A percentile compares a stretch with the other conserved stretches of the same genome.
These are phyloP conservation scores for Eucalyptus grandis DNA, from an alignment of 345 rosid species.

Conservation along the genomic window DNA sequence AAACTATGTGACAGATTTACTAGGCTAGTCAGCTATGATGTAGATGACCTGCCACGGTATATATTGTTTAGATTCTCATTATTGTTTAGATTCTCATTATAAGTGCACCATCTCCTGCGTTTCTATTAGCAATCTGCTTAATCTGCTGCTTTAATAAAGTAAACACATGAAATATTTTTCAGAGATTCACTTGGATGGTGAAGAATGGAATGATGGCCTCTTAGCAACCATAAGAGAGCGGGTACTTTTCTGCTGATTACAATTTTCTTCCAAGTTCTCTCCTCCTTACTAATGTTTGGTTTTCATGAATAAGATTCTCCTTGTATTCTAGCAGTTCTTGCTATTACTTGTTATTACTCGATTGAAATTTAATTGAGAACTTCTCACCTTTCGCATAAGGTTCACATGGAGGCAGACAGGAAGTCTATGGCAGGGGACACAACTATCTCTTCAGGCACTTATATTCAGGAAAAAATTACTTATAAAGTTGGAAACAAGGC, in stretches of 20 bases:
- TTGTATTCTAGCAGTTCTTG: not conserved
- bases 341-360: not conserved
- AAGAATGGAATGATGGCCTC: conserved; percentile 92
- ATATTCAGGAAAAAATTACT: conserved; percentile 52
- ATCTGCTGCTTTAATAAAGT: not conserved
- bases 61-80: not conserved
- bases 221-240: conserved; percentile 86
- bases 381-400: conserved; percentile 21
- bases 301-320: not conserved
- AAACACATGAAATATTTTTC: not conserved
- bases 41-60: not conserved
- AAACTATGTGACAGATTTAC: not conserved
- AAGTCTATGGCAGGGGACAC: conserved; percentile 51
- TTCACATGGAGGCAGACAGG: conserved; percentile 91
- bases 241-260: conserved; percentile 21
- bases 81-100: not conserved
- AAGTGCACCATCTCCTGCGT: not conserved
- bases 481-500: conserved; percentile 83
- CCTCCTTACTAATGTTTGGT: not conserved
- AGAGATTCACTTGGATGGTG: conserved; percentile 74
- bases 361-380: not conserved
- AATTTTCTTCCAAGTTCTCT: not conserved
- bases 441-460: conserved; percentile 11
- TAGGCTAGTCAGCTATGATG: not conserved
- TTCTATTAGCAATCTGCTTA: not conserved